A percentile compares a stretch with the other conserved stretches of the same genome.
phyloP scores from a whole-genome alignment of 805 yeast genomes.

The Suhomyces vadensis region DNA sequence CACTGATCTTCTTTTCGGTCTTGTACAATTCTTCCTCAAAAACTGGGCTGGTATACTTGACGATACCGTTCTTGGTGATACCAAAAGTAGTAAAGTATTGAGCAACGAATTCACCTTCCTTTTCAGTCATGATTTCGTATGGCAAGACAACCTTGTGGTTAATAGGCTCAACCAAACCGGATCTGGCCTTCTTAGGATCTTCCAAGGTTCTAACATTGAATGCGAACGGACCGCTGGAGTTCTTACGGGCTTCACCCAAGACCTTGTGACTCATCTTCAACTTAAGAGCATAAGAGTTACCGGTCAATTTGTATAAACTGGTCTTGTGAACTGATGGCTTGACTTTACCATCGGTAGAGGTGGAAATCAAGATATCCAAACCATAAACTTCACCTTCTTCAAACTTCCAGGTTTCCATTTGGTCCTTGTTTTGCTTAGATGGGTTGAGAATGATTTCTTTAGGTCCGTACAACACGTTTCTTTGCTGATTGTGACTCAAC shows the following conservation, averaged over 20 bases:
- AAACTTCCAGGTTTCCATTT: constrained; percentile 63
- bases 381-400: constrained; percentile 80
- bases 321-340: constrained; percentile 60
- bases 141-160: constrained; percentile 67
- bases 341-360: constrained; percentile 67
- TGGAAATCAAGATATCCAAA: constrained; percentile 65
- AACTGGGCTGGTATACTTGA: constrained; percentile 59
- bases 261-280: constrained; percentile 69
- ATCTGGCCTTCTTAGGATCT: constrained; percentile 69
- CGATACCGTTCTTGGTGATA: constrained; percentile 69
- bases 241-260: constrained; percentile 65
- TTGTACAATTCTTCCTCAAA: constrained; percentile 51
- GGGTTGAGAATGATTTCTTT: constrained; percentile 79
- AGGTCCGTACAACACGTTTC: constrained; percentile 68
- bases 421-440: constrained; percentile 60
- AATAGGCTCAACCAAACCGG: constrained; percentile 72
- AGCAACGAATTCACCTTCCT: constrained; percentile 64
- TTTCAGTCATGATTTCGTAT: constrained; percentile 68
- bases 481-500: constrained; percentile 70
- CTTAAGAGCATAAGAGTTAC: constrained; percentile 65
- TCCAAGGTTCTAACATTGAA: constrained; percentile 63
- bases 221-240: constrained; percentile 64
- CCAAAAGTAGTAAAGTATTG: constrained; percentile 77
- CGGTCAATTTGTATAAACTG: constrained; percentile 71
- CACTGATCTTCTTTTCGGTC: constrained; percentile 56